Conservation (phyloP, 352 stramenopile genomes). For the Plasmopara muralis region DNA sequence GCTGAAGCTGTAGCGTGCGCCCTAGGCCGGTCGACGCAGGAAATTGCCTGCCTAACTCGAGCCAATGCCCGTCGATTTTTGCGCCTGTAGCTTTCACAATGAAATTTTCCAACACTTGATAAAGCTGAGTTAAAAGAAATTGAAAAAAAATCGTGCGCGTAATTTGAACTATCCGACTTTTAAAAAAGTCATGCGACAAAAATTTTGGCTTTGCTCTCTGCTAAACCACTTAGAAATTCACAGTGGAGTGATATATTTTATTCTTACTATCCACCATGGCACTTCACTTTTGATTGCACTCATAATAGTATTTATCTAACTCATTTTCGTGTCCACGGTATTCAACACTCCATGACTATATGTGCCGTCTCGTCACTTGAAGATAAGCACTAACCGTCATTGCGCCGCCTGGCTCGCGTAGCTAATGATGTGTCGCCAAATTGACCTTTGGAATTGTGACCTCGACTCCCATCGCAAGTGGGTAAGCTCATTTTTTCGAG, state of each 20-base stretch:
- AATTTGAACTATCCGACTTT: too few relatives aligned
- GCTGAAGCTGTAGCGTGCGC: constrained; percentile 49
- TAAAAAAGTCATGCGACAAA: too few relatives aligned
- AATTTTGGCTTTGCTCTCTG: too few relatives aligned
- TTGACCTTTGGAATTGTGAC: constrained; percentile 25
- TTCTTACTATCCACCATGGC: too few relatives aligned
- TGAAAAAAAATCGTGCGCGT: neutral
- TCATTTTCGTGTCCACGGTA: too few relatives aligned
- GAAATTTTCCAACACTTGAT: too few relatives aligned
- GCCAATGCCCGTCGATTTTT: constrained; percentile 72
- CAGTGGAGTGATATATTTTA: too few relatives aligned
- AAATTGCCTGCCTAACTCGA: constrained; percentile 54
- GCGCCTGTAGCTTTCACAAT: constrained; percentile 18
- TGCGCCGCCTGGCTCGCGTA: constrained; percentile 27
- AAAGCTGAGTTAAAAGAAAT: neutral
- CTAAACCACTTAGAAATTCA: too few relatives aligned
- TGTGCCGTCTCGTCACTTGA: neutral
- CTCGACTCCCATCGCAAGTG: constrained; percentile 22
- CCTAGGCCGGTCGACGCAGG: constrained; percentile 34
- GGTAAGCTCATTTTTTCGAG: constrained; percentile 17
- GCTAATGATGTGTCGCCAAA: constrained; percentile 17
- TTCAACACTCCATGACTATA: neutral
- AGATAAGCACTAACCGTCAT: constrained; percentile 1
- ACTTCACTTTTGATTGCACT: too few relatives aligned
- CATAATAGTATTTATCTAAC: too few relatives aligned